These are phyloP conservation scores for Coniferiporia weirii DNA, from an alignment of 1,284 basidiomycete genomes.

Conservation along the genomic window DNA sequence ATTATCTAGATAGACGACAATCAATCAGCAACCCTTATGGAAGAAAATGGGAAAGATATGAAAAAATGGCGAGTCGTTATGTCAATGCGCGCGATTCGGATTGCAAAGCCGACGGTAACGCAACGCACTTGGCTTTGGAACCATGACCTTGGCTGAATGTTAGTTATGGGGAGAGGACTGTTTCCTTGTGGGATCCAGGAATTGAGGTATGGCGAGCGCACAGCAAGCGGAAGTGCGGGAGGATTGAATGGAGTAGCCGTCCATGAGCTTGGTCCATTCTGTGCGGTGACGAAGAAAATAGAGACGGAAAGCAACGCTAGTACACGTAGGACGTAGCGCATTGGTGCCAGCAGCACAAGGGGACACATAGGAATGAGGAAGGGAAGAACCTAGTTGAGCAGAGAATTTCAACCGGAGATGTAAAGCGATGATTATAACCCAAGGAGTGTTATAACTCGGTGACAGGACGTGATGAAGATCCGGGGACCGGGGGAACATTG, in stretches of 20 bases:
- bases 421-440: too few species aligned
- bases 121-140: neutral
- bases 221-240: constrained; percentile 54
- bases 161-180: constrained; percentile 23
- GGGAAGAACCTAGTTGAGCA: neutral
- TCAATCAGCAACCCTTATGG: too few species aligned
- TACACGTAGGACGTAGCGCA: neutral
- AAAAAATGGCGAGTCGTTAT: too few species aligned
- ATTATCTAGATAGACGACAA: neutral
- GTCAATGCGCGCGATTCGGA: neutral
- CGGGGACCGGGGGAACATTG: too few species aligned
- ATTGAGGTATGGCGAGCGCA: constrained; percentile 59
- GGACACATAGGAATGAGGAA: neutral
- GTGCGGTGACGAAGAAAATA: neutral
- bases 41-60: too few species aligned
- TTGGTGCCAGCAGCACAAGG: neutral
- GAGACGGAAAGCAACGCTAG: neutral
- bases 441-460: too few species aligned
- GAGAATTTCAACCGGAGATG: neutral
- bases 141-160: neutral
- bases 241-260: constrained; percentile 54
- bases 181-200: constrained; percentile 53
- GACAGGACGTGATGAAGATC: too few species aligned
- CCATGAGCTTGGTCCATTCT: constrained; percentile 31
- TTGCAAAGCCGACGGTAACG: neutral